Evolutionary conservation across 495 filamentous ascomycete species (phyloP), one percentile per base, ranked within the genome.

Genomic region (Tuber microsphaerosporum): DNA sequence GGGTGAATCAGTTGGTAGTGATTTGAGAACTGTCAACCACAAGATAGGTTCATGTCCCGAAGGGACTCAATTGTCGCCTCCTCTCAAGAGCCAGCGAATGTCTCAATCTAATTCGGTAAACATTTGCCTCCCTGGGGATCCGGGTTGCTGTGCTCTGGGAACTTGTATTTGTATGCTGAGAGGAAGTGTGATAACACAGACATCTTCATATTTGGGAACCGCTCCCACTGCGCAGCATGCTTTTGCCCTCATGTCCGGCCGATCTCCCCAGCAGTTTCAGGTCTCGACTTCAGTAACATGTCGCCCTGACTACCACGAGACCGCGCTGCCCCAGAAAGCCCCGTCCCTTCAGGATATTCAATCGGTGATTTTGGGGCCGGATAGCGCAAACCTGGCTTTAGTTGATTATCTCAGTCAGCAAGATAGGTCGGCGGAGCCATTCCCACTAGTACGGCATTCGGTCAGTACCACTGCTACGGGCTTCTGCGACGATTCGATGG

Each of bases 221-320:
- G 56, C 56, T 65, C 56, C 56, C 26, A 71, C 74, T 69, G 22
- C 69, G 31, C 77, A 79, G 34, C 76, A 79, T 5, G 37, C 72
- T 14, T 79, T 79, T 45, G 77, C 77, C 17, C 42, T 75, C 26
- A 75, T 61, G 41, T 46, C 77, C 0, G 77, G 77, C 19, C 76
- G 77, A 34, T 79, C 77, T 26, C 77, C 77, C 4, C 70, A 73
- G 7, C 77, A 79, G 45, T 79, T 79, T 48, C 51, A 61, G 42
- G 72, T 73, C 34, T 79, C 76, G 20, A 70, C 70, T 22, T 77
- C 73, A 5, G 71, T 79, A 19, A 46, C 77, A 17, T 70, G 75
- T 51, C 70, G 70, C 8, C 73, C 74, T 22, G 76, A 65, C 45
- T 68, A 48, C 34, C 70, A 73, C n/a, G 74, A 71, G 5, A n/a